These are phyloP conservation scores for Obba rivulosa DNA, from an alignment of 768 basidiomycete genomes.

Conservation along the genomic window DNA sequence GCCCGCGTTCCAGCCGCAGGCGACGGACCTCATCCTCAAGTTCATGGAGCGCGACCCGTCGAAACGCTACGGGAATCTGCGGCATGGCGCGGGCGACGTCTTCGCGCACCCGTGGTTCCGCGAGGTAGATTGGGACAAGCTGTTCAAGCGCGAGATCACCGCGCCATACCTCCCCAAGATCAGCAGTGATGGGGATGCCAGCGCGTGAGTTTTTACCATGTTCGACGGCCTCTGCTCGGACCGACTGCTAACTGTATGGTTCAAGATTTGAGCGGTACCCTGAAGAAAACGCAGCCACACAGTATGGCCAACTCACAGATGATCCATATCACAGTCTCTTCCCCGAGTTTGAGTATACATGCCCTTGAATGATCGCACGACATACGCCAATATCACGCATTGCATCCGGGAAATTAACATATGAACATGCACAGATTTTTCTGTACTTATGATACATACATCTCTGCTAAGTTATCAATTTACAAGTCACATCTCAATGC, in stretches of 20 bases:
- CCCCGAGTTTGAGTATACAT: conserved; percentile 74
- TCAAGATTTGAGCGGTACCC: conserved; percentile 73
- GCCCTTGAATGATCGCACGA: conserved; percentile 6
- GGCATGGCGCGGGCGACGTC: conserved; percentile 85
- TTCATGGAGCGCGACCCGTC: conserved; percentile 87
- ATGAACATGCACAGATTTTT: too few relatives aligned
- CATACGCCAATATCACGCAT: background rate
- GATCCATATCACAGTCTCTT: conserved; percentile 68
- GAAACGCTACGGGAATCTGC: conserved; percentile 85
- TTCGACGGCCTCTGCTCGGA: background rate
- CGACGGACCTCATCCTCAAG: conserved; percentile 84
- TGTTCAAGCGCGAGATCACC: conserved; percentile 80
- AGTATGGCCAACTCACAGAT: conserved; percentile 52
- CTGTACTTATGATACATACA: too few relatives aligned
- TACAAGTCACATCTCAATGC: too few relatives aligned
- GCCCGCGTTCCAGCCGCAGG: conserved; percentile 72
- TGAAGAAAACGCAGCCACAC: conserved; percentile 58
- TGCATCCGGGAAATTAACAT: too few relatives aligned
- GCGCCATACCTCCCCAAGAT: conserved; percentile 95
- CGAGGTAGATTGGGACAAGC: conserved; percentile 87
- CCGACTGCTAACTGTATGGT: conserved; percentile 1
- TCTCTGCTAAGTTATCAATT: too few relatives aligned
- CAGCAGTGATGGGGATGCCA: conserved; percentile 89
- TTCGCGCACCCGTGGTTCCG: conserved; percentile 92
- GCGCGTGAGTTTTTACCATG: conserved; percentile 57